Evolutionary conservation across 1,284 basidiomycete genomes (phyloP).

Genomic region (Heterobasidion irregulare): DNA sequence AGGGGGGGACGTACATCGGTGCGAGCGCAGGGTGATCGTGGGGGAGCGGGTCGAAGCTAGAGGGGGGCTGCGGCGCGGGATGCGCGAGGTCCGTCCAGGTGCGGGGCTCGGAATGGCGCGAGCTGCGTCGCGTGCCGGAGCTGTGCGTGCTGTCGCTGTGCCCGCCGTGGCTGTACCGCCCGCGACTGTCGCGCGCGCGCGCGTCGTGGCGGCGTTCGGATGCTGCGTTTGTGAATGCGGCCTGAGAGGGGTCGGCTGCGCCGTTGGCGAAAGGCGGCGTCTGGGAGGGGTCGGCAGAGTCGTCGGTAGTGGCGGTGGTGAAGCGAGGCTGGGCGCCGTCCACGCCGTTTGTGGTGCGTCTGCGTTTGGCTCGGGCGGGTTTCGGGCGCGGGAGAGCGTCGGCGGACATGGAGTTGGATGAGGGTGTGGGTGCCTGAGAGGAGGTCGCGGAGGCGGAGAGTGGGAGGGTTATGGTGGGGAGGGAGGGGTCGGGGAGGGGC

Average conservation of each 20-base stretch:
- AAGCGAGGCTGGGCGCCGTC: constrained; percentile 6
- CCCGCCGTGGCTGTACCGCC: constrained; percentile 2
- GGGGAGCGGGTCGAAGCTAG: neutral
- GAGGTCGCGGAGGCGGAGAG: constrained; percentile 7
- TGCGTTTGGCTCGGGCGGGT: neutral
- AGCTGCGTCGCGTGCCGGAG: neutral
- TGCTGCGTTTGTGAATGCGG: neutral
- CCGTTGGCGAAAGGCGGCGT: neutral
- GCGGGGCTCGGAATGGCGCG: no score
- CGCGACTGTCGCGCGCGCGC: constrained; percentile 6
- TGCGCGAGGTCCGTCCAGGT: no score
- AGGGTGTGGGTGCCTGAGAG: constrained; percentile 1
- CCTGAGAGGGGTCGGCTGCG: neutral
- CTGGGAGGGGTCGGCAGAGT: constrained; percentile 6
- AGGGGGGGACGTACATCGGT: neutral
- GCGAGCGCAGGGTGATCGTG: neutral
- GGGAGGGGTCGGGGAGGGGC: constrained; percentile 1
- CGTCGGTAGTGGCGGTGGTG: constrained; percentile 31
- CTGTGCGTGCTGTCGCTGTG: neutral
- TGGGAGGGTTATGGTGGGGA: constrained; percentile 6
- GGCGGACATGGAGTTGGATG: neutral
- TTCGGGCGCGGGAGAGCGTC: neutral
- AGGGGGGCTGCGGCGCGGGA: no score
- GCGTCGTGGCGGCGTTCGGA: constrained; percentile 5
- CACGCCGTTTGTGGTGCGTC: constrained; percentile 12